Base-by-base conservation (phyloP, 2,329 filamentous ascomycete species). In the Hortaea sp. region DNA sequence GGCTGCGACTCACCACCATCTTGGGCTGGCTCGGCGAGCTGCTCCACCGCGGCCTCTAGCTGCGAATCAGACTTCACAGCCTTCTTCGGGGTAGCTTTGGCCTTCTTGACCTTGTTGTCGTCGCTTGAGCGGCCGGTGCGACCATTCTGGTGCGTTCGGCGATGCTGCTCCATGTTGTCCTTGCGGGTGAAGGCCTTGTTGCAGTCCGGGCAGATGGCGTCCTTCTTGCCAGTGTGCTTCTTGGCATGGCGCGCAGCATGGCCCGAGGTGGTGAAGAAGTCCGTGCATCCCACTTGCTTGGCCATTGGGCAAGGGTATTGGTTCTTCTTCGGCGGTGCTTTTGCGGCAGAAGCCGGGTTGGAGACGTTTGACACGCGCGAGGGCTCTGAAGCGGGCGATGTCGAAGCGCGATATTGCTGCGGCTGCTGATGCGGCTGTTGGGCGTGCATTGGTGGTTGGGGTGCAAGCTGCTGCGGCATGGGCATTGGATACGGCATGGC, bases 121-220 rank as follows among this genome's bases (percentile, higher is more conserved):
- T 71, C 68, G 43, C 67, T 66, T 20, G 62, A 54, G n/a, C 63
- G 61, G 32, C 60, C 57, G 6, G 66, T 61, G 44, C 71, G 69
- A 4, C 70, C 71, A 50, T 66, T 72, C 52, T 78, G 82, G 63
- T 89, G 85, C 0, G 84, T 88, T 57, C 85, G 78, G 29, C 86
- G 75, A 59, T 89, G 85, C 67, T 88, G 85, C 72, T 88, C 87
- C 85, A 89, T 89, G 71, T 89, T 89, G 72, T 89, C 85, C 56
- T 83, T 81, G 53, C 85, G 82, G 7, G 84, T 88, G 57, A 89
- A 89, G 59, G 84, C 85, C 69, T 88, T 88, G 64, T 79, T 77
- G 70, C 85, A 89, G 49, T 82, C 82, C 0, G 74, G 69, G 58
- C 76, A 85, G 30, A 80, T 77, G 20, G 87, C 82, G 10, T 81